phyloP scores from a whole-genome alignment of 2,329 filamentous ascomycete species.

The Fusarium drepaniforme region DNA sequence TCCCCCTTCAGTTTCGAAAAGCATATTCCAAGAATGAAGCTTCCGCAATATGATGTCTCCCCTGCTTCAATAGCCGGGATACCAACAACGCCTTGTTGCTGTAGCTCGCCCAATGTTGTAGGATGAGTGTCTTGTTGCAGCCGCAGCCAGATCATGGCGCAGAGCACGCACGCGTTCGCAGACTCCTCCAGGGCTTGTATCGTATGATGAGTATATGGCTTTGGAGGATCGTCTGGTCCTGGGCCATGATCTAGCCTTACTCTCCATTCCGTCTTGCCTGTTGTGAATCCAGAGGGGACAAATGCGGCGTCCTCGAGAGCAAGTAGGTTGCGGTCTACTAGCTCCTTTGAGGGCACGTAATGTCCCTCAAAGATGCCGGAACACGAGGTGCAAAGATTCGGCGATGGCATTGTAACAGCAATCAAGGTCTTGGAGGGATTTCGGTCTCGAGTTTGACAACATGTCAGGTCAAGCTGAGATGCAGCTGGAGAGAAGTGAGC shows the following conservation, averaged over 20 bases:
- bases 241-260: neutral
- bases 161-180: conserved; percentile 23
- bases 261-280: conserved; percentile 2
- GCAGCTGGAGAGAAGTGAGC: neutral
- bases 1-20: neutral
- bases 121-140: conserved; percentile 5
- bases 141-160: conserved; percentile 28
- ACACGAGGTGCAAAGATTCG: conserved; percentile 17
- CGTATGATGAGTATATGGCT: conserved; percentile 20
- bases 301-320: neutral
- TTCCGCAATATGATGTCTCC: neutral
- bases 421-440: neutral
- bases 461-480: neutral
- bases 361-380: conserved; percentile 22
- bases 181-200: conserved; percentile 9
- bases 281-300: neutral
- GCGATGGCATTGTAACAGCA: neutral
- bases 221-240: neutral
- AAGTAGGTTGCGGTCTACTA: conserved; percentile 13
- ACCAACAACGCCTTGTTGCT: neutral
- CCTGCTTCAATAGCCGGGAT: conserved; percentile 16
- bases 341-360: conserved; percentile 7
- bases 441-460: neutral
- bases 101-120: neutral
- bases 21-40: conserved; percentile 17